These are phyloP conservation scores for Xylariaceae sp. DNA, from an alignment of 2,329 filamentous ascomycete genomes.

Conservation along the genomic window DNA sequence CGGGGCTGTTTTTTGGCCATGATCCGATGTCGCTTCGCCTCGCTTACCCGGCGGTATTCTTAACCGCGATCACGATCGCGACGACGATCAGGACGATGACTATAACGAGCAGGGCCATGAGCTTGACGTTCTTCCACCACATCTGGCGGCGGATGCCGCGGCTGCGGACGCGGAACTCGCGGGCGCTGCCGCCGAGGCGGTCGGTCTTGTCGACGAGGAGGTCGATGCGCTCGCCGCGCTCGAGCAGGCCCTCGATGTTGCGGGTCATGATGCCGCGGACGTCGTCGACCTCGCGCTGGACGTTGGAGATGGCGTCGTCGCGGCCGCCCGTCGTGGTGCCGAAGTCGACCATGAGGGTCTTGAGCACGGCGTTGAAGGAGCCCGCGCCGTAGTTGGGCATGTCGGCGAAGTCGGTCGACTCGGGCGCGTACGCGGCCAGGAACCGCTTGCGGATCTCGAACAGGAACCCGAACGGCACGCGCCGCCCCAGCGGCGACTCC, in stretches of 20 bases:
- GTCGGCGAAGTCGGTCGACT: slow-evolving; percentile 70
- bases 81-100: slow-evolving; percentile 65
- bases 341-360: slow-evolving; percentile 80
- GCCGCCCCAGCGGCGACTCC: slow-evolving; percentile 76
- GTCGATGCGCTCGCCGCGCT: slow-evolving; percentile 91
- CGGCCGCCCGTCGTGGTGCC: slow-evolving; percentile 76
- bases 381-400: slow-evolving; percentile 90
- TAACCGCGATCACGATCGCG: slow-evolving; percentile 57
- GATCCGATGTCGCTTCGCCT: too few species aligned
- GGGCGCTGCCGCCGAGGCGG: slow-evolving; percentile 80
- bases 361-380: slow-evolving; percentile 80
- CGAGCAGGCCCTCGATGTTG: slow-evolving; percentile 88
- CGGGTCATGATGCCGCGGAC: slow-evolving; percentile 92
- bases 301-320: slow-evolving; percentile 81
- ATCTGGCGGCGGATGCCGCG: slow-evolving; percentile 86
- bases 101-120: slow-evolving; percentile 79
- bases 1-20: too few species aligned
- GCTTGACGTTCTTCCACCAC: slow-evolving; percentile 99
- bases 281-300: slow-evolving; percentile 88
- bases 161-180: slow-evolving; percentile 88
- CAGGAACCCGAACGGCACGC: slow-evolving; percentile 90
- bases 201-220: slow-evolving; percentile 96
- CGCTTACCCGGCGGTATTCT: slow-evolving; percentile 42
- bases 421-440: slow-evolving; percentile 68
- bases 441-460: slow-evolving; percentile 90